Percentiles rank a stretch among this genome's conserved stretches.
Evolutionary conservation across 2,329 filamentous ascomycete genomes (phyloP).

Genomic region (Camillea tinctor): DNA sequence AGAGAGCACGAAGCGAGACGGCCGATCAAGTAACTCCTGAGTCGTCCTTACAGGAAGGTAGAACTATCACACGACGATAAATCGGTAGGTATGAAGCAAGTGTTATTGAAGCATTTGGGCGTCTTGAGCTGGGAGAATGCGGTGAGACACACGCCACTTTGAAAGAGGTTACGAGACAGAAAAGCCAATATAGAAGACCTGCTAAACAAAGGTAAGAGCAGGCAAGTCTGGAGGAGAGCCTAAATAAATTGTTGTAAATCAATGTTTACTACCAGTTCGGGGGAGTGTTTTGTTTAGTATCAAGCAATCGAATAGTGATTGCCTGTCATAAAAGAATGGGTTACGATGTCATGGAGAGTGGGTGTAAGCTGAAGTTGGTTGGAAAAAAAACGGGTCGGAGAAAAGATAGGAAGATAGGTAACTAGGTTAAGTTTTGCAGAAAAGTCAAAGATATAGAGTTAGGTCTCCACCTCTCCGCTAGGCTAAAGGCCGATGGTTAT

Average conservation of each 20-base stretch:
- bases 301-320: too few relatives aligned
- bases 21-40: slow-evolving; percentile 38
- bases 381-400: too few relatives aligned
- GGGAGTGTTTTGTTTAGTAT: too few relatives aligned
- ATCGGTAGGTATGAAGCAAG: slow-evolving; percentile 23
- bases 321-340: too few relatives aligned
- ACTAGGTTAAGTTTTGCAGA: too few relatives aligned
- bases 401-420: too few relatives aligned
- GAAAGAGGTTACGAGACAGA: slow-evolving; percentile 2
- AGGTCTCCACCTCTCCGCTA: too few relatives aligned
- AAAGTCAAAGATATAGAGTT: too few relatives aligned
- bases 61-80: slow-evolving; percentile 29
- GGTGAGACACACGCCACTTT: slow-evolving; percentile 21
- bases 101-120: slow-evolving; percentile 47
- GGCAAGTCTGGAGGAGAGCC: neutral
- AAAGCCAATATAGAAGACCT: neutral
- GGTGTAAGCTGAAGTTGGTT: too few relatives aligned
- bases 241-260: neutral
- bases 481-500: too few relatives aligned
- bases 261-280: neutral
- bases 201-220: neutral
- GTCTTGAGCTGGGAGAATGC: neutral
- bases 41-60: slow-evolving; percentile 38
- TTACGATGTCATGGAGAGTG: too few relatives aligned
- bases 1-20: neutral